Conservation (phyloP, 495 filamentous ascomycete species). For the Xylaria nigripes region DNA sequence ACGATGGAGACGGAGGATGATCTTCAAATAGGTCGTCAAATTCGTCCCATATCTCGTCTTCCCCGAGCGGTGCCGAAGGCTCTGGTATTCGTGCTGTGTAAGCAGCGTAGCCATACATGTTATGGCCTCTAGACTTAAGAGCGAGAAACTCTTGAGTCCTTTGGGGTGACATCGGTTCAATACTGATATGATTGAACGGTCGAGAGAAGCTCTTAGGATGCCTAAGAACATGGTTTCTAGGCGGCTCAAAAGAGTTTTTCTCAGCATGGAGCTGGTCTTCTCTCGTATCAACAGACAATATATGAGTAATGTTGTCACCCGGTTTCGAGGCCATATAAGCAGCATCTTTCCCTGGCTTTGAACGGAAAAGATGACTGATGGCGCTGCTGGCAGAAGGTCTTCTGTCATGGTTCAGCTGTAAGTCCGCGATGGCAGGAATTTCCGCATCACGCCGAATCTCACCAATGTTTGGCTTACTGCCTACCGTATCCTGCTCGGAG, state of each 20-base stretch:
- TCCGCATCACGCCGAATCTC: constrained; percentile 58
- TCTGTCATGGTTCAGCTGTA: neutral
- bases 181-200: constrained; percentile 51
- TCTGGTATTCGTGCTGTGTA: constrained; percentile 56
- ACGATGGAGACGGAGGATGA: constrained; percentile 47
- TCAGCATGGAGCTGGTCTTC: neutral
- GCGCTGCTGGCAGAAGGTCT: constrained; percentile 14
- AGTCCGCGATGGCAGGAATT: constrained; percentile 8
- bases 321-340: neutral
- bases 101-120: constrained; percentile 24
- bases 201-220: constrained; percentile 80
- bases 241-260: constrained; percentile 1
- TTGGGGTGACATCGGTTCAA: constrained; percentile 32
- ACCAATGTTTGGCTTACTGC: constrained; percentile 51
- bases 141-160: constrained; percentile 52
- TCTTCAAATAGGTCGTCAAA: constrained; percentile 85
- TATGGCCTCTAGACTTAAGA: constrained; percentile 50
- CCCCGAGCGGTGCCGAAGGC: constrained; percentile 49
- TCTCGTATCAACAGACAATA: neutral
- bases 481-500: constrained; percentile 51
- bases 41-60: constrained; percentile 92
- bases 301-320: neutral
- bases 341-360: neutral
- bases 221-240: constrained; percentile 32
- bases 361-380: constrained; percentile 11